Conservation (phyloP, 306 rosid genomes). For the Astragalus glycyphyllos region DNA sequence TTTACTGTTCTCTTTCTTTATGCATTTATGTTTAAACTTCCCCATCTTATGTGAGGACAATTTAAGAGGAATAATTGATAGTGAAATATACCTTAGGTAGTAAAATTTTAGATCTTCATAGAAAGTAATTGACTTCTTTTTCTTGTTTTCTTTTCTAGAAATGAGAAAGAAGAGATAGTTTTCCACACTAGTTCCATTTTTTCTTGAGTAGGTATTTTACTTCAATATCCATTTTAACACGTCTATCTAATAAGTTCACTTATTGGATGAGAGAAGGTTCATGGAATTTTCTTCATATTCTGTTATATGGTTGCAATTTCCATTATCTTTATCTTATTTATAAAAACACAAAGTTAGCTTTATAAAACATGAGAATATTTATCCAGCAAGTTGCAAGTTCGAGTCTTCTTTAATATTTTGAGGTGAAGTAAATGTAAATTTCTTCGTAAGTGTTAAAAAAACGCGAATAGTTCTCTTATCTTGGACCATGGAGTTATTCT, state of each 20-base stretch:
- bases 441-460: too few relatives aligned
- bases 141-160: background rate
- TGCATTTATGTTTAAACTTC: slow-evolving; percentile 3
- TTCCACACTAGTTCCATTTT: background rate
- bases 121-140: background rate
- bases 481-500: too few relatives aligned
- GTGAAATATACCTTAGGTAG: background rate
- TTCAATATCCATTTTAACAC: too few relatives aligned
- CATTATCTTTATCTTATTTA: background rate
- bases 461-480: too few relatives aligned
- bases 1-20: background rate
- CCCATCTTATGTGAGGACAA: background rate
- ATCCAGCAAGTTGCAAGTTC: too few relatives aligned
- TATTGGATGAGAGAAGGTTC: background rate
- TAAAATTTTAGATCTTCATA: background rate
- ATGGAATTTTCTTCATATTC: background rate
- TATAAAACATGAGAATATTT: too few relatives aligned
- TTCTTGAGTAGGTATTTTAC: too few relatives aligned
- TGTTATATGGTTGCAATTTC: slow-evolving; percentile 1
- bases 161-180: background rate
- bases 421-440: too few relatives aligned
- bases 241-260: background rate
- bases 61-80: background rate
- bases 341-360: too few relatives aligned
- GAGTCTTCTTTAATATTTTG: too few relatives aligned